A percentile compares a stretch with the other conserved stretches of the same genome.
Evolutionary conservation across 148 eudicot species (phyloP).

Genomic region (Dianthus caryophyllus): DNA sequence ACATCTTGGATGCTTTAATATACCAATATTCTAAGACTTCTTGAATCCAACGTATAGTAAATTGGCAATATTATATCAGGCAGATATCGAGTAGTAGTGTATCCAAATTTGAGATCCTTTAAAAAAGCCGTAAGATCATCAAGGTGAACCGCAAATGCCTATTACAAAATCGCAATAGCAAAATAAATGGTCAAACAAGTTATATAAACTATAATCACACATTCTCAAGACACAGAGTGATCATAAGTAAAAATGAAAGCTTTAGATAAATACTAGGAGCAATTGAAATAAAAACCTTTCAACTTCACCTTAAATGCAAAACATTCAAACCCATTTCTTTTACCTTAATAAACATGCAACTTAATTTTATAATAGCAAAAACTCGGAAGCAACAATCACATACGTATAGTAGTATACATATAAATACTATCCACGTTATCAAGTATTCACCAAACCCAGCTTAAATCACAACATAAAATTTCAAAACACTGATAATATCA

Average conservation of each 20-base stretch:
- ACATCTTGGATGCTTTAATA: constrained; percentile 15
- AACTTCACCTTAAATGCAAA: too few species aligned
- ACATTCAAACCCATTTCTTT: too few species aligned
- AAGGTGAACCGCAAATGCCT: neutral
- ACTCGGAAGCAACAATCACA: neutral
- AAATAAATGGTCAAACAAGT: neutral
- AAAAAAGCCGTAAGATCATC: too few species aligned
- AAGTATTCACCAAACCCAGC: neutral
- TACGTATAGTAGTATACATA: too few species aligned
- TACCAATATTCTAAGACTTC: neutral
- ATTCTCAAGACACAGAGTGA: neutral
- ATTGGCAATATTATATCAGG: neutral
- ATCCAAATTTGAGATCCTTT: too few species aligned
- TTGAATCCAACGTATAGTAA: neutral
- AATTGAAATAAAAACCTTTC: too few species aligned
- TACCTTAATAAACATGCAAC: neutral
- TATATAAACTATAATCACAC: neutral
- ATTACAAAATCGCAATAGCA: neutral
- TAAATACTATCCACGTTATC: neutral
- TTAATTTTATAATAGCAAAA: neutral
- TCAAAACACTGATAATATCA: neutral
- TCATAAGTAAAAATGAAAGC: neutral
- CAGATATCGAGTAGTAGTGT: constrained; percentile 1
- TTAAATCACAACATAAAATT: neutral
- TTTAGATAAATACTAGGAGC: too few species aligned